These are phyloP conservation scores for Xylariaceae sp. DNA, from an alignment of 2,329 filamentous ascomycete genomes.

Conservation along the genomic window DNA sequence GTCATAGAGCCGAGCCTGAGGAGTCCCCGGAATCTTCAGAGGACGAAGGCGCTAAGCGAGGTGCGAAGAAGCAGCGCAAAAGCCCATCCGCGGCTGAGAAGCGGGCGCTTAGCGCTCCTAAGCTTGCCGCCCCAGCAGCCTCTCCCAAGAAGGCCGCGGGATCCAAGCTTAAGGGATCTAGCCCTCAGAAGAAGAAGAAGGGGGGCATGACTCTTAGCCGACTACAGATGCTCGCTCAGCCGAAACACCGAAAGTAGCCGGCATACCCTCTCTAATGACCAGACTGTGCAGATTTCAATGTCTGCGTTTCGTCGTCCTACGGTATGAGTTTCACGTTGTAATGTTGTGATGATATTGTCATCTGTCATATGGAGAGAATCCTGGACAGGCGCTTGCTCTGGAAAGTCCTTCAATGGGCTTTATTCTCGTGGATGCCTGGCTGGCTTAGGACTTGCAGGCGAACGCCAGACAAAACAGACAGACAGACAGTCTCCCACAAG, in stretches of 20 bases:
- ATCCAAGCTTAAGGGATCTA: slow-evolving; percentile 32
- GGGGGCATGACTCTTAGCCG: slow-evolving; percentile 51
- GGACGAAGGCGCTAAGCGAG: slow-evolving; percentile 42
- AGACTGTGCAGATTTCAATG: background rate
- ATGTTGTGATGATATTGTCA: slow-evolving; percentile 2
- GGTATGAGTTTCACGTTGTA: slow-evolving; percentile 7
- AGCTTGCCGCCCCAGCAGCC: slow-evolving; percentile 35
- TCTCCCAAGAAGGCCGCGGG: slow-evolving; percentile 32
- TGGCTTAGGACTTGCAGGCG: background rate
- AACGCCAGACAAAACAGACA: background rate
- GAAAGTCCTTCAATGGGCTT: background rate
- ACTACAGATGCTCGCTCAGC: slow-evolving; percentile 56
- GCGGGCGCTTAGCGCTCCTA: slow-evolving; percentile 48
- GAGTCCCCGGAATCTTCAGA: slow-evolving; percentile 47
- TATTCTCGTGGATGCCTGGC: background rate
- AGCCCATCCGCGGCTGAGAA: slow-evolving; percentile 45
- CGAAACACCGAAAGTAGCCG: slow-evolving; percentile 48
- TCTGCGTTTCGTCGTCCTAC: slow-evolving; percentile 7
- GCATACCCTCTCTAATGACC: background rate
- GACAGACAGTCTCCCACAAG: background rate
- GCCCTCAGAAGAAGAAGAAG: slow-evolving; percentile 50
- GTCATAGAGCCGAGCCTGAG: slow-evolving; percentile 53
- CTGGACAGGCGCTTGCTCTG: background rate
- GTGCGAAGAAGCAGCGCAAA: slow-evolving; percentile 53
- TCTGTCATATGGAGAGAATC: background rate